Percentiles rank a stretch among this genome's conserved stretches.
phyloP scores from a whole-genome alignment of 306 rosid species.

The Fagus sylvatica region DNA sequence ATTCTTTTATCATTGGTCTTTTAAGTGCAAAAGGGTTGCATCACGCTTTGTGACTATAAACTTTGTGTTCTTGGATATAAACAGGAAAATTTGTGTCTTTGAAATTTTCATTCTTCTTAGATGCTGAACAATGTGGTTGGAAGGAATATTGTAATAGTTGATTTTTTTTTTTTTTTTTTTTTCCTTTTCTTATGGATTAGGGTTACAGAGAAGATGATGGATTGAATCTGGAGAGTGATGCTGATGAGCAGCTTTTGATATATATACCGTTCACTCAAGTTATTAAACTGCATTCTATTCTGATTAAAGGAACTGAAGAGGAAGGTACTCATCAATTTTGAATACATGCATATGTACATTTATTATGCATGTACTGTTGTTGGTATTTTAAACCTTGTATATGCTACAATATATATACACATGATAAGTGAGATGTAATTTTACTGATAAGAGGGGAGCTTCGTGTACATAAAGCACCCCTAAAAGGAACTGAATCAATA shows the following conservation, averaged over 20 bases:
- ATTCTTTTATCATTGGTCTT: neutral
- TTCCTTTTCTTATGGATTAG: constrained; percentile 28
- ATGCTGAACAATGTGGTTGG: neutral
- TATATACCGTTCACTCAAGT: constrained; percentile 91
- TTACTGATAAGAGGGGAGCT: too few relatives aligned
- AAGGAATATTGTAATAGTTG: neutral
- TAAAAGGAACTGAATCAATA: too few relatives aligned
- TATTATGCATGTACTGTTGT: neutral
- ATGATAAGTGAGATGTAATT: too few relatives aligned
- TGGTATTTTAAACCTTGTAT: neutral
- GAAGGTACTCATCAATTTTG: constrained; percentile 55
- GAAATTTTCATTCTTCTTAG: neutral
- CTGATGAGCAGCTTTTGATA: constrained; percentile 93
- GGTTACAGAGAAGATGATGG: constrained; percentile 94
- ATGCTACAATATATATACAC: neutral
- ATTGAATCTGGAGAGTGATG: constrained; percentile 92
- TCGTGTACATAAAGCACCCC: too few relatives aligned
- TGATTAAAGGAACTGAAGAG: constrained; percentile 80
- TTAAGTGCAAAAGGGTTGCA: neutral
- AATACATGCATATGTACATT: neutral
- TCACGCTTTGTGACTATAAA: neutral
- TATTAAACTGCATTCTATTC: constrained; percentile 71
- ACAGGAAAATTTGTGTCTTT: neutral
- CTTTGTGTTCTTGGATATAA: neutral
- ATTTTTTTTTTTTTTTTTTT: constrained; percentile 7